phyloP scores from a whole-genome alignment of 306 rosid species.

The Quercus cerris region DNA sequence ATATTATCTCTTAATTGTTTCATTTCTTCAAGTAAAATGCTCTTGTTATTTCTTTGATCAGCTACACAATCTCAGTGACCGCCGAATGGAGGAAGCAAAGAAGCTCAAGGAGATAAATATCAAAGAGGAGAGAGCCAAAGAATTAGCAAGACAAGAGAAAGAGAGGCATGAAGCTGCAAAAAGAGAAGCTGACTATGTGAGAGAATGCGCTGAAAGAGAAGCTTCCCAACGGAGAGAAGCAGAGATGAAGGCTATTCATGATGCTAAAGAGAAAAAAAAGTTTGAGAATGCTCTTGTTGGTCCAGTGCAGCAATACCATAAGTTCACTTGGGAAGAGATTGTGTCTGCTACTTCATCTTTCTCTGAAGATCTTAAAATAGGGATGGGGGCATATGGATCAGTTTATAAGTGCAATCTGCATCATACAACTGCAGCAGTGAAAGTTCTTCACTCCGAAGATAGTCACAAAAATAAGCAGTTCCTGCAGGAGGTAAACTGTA shows the following conservation, averaged over 20 bases:
- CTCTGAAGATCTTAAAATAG: constrained; percentile 77
- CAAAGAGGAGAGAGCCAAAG: constrained; percentile 55
- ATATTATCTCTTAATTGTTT: not conserved
- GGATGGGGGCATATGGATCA: constrained; percentile 81
- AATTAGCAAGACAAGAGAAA: constrained; percentile 49
- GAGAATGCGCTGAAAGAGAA: constrained; percentile 68
- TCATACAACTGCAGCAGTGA: constrained; percentile 90
- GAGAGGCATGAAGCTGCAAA: constrained; percentile 59
- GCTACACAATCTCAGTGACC: constrained; percentile 53
- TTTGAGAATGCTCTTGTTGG: constrained; percentile 70
- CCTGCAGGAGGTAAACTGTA: constrained; percentile 72
- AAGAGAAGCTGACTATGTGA: constrained; percentile 56
- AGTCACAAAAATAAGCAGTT: constrained; percentile 57
- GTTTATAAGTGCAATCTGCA: constrained; percentile 81
- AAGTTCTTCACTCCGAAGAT: constrained; percentile 68
- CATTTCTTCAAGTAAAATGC: constrained; percentile 15
- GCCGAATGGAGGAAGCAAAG: constrained; percentile 48
- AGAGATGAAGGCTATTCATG: constrained; percentile 55
- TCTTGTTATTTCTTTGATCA: constrained; percentile 33
- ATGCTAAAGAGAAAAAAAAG: constrained; percentile 63
- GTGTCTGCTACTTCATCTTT: constrained; percentile 79
- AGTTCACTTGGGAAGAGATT: constrained; percentile 82
- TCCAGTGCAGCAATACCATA: constrained; percentile 49
- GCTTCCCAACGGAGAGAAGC: constrained; percentile 63
- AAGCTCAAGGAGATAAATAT: constrained; percentile 59